These are phyloP conservation scores for Pseudognaphalium luteoalbum DNA, from an alignment of 129 eudicot genomes.

Conservation along the genomic window DNA sequence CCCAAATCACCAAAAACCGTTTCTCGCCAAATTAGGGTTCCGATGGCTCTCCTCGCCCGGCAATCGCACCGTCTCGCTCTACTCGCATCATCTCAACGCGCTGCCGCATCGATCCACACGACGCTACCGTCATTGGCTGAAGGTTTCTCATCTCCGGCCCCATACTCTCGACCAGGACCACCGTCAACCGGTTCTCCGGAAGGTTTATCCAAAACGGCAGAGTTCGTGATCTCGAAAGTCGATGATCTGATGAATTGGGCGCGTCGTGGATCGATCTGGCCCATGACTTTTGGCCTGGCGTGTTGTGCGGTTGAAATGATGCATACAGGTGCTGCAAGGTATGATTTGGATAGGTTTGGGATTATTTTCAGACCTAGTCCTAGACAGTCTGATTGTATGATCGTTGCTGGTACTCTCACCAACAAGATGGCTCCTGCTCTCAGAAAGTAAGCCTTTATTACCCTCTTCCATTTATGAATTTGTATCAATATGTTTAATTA, in stretches of 20 bases:
- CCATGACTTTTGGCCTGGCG: constrained; percentile 96
- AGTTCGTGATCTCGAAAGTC: constrained; percentile 89
- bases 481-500: not conserved
- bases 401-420: constrained; percentile 97
- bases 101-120: constrained; percentile 69
- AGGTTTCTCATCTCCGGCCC: constrained; percentile 49
- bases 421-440: constrained; percentile 99
- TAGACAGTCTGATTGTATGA: constrained; percentile 96
- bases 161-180: constrained; percentile 56
- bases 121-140: constrained; percentile 54
- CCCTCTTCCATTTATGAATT: constrained; percentile 1
- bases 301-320: constrained; percentile 99
- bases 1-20: not conserved
- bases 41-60: constrained; percentile 58
- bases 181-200: constrained; percentile 53
- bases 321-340: constrained; percentile 97
- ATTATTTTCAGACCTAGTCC: constrained; percentile 96
- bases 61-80: constrained; percentile 54
- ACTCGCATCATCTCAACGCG: constrained; percentile 45
- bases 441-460: constrained; percentile 61
- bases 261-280: constrained; percentile 96
- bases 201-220: constrained; percentile 75
- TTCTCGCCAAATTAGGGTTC: not conserved
- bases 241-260: constrained; percentile 98
- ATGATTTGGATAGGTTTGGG: constrained; percentile 94